Evolutionary conservation across 768 basidiomycete species (phyloP), one percentile per base, ranked within the genome.

Genomic region (Nidularia sp.): DNA sequence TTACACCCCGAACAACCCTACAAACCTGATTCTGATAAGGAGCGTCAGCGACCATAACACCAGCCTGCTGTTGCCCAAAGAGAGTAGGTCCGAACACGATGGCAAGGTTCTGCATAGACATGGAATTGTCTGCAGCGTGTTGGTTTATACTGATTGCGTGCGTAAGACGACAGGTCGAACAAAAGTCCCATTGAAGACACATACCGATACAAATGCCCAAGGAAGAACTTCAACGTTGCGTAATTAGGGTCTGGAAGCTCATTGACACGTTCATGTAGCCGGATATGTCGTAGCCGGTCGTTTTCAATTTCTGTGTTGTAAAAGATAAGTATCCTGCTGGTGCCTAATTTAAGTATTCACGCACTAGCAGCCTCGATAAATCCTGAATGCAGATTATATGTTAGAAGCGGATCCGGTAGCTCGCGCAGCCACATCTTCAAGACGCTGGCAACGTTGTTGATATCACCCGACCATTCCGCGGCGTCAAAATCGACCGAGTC

Each of bases 21-120:
- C 67, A 57, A 56, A 85, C 90, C 76, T 79, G 78, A 67, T 89
- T 91, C 70, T 91, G 90, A 59, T 75, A 76, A 33, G 81, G 73
- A 22, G 88, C 75, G 62, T 90, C 89, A 5, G 79, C 12, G 22
- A 45, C 83, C 76, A 90, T 88, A 50, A 59, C 66, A n/a, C 78
- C 78, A 48, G 74, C 75, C 52, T 79, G 74, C 8, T 74, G 74
- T 60, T 82, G 81, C n/a, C 93, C 87, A 60, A 98, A 89, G 18
- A 99, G 73, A 4, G 96, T 98, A n/a, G 95, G 97, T 3, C 97
- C 97, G 69, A 99, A 98, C 15, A 99, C 93, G 61, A 98, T 97
- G 4, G 93, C 86, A 29, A 99, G 72, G 68, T 98, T 98, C 58
- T 90, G 88, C 55, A 89, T 84, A 4, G 89, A 85, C 96, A 98